Evolutionary conservation across 768 basidiomycete genomes (phyloP).

Genomic region (Ramaria sp.): DNA sequence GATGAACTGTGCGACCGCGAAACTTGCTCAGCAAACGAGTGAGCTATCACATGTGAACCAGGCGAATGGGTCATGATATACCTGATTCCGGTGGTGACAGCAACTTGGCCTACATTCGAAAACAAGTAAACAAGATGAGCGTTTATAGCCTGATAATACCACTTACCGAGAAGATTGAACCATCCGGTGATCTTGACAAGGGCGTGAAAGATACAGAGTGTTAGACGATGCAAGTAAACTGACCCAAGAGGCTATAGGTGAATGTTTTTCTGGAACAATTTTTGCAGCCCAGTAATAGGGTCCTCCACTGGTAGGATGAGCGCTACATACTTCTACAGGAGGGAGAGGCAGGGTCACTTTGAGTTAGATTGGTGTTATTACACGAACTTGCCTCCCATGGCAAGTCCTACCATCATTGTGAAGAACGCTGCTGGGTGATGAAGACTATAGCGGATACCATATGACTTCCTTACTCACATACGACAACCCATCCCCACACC

Average conservation of each 20-base stretch:
- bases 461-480: constrained; percentile 31
- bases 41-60: background rate
- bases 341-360: background rate
- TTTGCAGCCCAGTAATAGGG: constrained; percentile 81
- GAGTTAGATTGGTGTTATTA: background rate
- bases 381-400: constrained; percentile 53
- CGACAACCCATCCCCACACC: constrained; percentile 67
- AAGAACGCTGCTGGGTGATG: constrained; percentile 37
- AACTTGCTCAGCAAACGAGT: constrained; percentile 26
- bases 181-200: constrained; percentile 10
- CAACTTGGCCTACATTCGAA: constrained; percentile 72
- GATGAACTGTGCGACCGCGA: constrained; percentile 57
- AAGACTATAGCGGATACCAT: background rate
- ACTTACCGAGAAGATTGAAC: constrained; percentile 13
- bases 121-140: constrained; percentile 28
- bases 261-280: constrained; percentile 40
- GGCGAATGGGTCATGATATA: constrained; percentile 15
- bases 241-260: constrained; percentile 63
- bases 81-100: constrained; percentile 67
- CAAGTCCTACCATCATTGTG: constrained; percentile 60
- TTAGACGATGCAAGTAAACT: background rate
- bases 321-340: constrained; percentile 35
- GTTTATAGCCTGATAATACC: background rate
- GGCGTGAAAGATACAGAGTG: background rate
- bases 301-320: constrained; percentile 62